These are phyloP conservation scores for Helenozyma rhizophorensis DNA, from an alignment of 805 yeast species.

Conservation along the genomic window DNA sequence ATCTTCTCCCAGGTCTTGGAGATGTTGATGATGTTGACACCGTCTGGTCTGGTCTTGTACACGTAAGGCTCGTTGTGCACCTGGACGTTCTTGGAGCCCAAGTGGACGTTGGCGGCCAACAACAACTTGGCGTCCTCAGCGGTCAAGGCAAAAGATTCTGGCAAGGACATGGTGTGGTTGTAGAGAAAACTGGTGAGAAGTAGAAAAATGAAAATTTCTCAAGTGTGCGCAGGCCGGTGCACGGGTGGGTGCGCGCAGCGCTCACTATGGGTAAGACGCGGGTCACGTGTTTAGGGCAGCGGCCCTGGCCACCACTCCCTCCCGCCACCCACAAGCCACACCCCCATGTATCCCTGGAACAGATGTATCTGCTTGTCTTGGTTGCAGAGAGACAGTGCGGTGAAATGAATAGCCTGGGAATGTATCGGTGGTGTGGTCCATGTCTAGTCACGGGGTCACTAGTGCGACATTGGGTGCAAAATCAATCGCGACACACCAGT, in stretches of 20 bases:
- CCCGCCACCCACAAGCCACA: no score
- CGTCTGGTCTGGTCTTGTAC: conserved; percentile 98
- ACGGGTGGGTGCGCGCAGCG: conserved; percentile 8
- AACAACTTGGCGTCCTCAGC: conserved; percentile 98
- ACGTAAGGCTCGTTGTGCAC: conserved; percentile 97
- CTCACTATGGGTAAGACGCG: no score
- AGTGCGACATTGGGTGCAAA: no score
- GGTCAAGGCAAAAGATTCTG: conserved; percentile 88
- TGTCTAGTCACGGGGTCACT: no score
- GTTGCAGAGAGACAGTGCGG: no score
- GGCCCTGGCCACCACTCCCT: conserved; percentile 1
- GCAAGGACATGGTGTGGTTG: conserved; percentile 59
- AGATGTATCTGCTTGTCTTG: no score
- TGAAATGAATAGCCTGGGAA: no score
- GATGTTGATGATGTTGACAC: conserved; percentile 97
- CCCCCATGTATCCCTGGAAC: no score
- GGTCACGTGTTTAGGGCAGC: conserved; percentile 4
- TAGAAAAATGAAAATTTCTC: conserved; percentile 18
- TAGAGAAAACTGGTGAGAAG: conserved; percentile 15
- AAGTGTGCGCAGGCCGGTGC: conserved; percentile 15
- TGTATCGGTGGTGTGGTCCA: no score
- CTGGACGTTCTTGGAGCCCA: conserved; percentile 99
- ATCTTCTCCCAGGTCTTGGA: conserved; percentile 99
- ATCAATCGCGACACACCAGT: no score
- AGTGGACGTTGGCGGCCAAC: conserved; percentile 99